Conservation (phyloP, 2,329 filamentous ascomycete genomes). For the Microcyclospora tardicrescens region DNA sequence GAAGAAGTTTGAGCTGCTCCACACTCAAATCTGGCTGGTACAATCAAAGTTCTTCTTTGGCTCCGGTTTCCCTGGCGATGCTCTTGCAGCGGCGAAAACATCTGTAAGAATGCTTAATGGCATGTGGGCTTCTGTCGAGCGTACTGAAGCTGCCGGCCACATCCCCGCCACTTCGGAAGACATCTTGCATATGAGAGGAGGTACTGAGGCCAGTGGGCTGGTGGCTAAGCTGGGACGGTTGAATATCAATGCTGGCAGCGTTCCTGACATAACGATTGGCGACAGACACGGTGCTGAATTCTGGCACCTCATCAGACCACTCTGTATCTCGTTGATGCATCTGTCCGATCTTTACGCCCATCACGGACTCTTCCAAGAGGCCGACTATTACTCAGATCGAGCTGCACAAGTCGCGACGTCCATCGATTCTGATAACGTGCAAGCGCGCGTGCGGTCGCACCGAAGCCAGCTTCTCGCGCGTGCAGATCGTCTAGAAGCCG, state of each 20-base stretch:
- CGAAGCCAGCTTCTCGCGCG: constrained; percentile 12
- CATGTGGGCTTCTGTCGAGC: constrained; percentile 16
- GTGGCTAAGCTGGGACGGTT: neutral
- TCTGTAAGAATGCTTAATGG: constrained; percentile 16
- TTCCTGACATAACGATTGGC: constrained; percentile 4
- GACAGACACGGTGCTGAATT: constrained; percentile 50
- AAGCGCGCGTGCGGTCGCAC: constrained; percentile 10
- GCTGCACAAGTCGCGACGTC: constrained; percentile 59
- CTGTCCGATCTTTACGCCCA: constrained; percentile 70
- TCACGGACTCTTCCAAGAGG: constrained; percentile 77
- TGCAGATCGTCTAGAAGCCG: constrained; percentile 16
- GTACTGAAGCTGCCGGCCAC: neutral
- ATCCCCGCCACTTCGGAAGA: too few relatives aligned
- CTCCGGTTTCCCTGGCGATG: constrained; percentile 8
- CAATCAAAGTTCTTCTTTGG: constrained; percentile 12
- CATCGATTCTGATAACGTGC: constrained; percentile 7
- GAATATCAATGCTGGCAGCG: constrained; percentile 4
- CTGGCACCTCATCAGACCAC: constrained; percentile 64
- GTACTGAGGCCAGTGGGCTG: neutral
- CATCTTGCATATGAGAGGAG: too few relatives aligned
- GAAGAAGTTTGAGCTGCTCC: constrained; percentile 11
- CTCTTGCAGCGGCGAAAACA: constrained; percentile 17
- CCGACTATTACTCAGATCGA: constrained; percentile 75
- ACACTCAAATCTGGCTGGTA: constrained; percentile 17
- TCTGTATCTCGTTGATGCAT: constrained; percentile 59